Base-by-base conservation (phyloP, 1,139 yeast genomes). In the Diutina pseudorugosa region DNA sequence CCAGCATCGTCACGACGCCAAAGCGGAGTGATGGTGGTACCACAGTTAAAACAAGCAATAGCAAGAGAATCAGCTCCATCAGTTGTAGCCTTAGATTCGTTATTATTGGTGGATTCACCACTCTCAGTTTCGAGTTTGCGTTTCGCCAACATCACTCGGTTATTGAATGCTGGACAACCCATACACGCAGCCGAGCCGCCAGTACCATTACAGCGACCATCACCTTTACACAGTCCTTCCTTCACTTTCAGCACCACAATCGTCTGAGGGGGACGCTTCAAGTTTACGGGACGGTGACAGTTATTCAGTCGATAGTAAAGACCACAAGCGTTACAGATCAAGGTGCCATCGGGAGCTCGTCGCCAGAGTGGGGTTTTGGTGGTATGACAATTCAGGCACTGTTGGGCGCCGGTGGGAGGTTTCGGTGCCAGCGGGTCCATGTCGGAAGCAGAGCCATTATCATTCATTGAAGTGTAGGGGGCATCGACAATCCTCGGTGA, bases 1-100 rank as follows among this genome's bases (percentile, higher is more conserved):
- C 95, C 95, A 6, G 74, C 76, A 55, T 83, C 89, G 60, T 87
- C 91, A 58, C 95, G 71, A 61, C 96, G 74, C 96, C 96, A 88
- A 16, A 88, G 70, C 0, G 96, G 95, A 0, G 96, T 88, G 57
- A 86, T 84, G 7, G 93, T 85, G 19, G 93, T 84, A 11, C 80
- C 83, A 68, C 96, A 88, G 68, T 88, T 88, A 59, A 77, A 83
- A 64, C 95, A 87, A 0, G 91, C 88, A 27, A 85, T 79, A 2
- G 85, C 85, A 53, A 81, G 69, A 30, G 78, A 71, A 20, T 58
- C 60, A 12, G 55, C 58, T 1, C 52, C 16, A 33, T 41, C 14
- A 16, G 12, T 14, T 9, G 36, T 23, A 4, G 25, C 3, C 18
- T 11, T 27, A 20, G 47, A 18, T 27, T 45, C 47, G 19, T n/a